These are phyloP conservation scores for Aspergillus bombycis DNA, from an alignment of 2,329 filamentous ascomycete species.

Conservation along the genomic window DNA sequence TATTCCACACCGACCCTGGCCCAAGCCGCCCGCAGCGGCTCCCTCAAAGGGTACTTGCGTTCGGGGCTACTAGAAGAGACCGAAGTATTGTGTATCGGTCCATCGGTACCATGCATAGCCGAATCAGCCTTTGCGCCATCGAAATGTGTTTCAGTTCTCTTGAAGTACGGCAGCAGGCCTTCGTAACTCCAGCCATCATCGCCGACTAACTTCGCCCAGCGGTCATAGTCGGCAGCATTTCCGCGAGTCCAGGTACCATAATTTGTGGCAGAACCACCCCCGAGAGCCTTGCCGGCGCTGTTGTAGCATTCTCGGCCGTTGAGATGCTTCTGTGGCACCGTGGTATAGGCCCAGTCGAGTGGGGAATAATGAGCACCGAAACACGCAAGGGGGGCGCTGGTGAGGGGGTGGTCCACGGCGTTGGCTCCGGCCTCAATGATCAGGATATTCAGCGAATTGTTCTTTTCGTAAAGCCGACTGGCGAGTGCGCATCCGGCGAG, in stretches of 20 bases:
- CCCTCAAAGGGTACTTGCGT: constrained; percentile 45
- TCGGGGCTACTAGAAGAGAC: constrained; percentile 23
- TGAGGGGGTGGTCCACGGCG: constrained; percentile 12
- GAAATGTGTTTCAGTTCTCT: constrained; percentile 40
- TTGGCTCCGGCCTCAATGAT: constrained; percentile 39
- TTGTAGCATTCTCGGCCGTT: constrained; percentile 30
- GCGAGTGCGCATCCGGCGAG: constrained; percentile 33
- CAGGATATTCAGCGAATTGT: constrained; percentile 22
- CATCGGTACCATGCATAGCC: constrained; percentile 30
- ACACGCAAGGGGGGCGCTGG: constrained; percentile 13
- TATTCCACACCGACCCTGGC: constrained; percentile 32
- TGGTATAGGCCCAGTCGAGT: constrained; percentile 37
- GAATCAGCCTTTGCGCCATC: constrained; percentile 24
- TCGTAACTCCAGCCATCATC: constrained; percentile 53
- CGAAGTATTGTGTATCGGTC: constrained; percentile 28
- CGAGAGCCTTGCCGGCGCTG: constrained; percentile 43
- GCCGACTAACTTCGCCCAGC: constrained; percentile 47
- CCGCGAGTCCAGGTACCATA: constrained; percentile 50
- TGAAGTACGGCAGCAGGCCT: constrained; percentile 51
- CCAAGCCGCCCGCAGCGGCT: constrained; percentile 43
- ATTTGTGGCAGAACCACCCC: constrained; percentile 48
- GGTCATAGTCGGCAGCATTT: constrained; percentile 49
- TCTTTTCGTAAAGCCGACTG: constrained; percentile 29
- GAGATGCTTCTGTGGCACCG: constrained; percentile 34
- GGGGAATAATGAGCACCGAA: constrained; percentile 29